These are phyloP conservation scores for Kalmusia sp. DNA, from an alignment of 2,329 filamentous ascomycete species.

Conservation along the genomic window DNA sequence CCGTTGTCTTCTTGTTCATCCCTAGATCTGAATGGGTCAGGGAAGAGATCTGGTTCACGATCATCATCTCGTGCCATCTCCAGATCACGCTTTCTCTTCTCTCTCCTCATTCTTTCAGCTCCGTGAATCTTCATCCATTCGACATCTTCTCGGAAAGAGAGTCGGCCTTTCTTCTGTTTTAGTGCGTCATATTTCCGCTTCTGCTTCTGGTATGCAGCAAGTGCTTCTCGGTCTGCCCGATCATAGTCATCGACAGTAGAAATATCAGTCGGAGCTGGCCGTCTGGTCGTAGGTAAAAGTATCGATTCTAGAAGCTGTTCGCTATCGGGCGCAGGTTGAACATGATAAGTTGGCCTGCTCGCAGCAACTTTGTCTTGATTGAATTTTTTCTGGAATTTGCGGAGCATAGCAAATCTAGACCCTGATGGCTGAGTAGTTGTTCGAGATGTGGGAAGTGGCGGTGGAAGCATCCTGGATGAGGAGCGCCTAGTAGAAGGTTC, in stretches of 20 bases:
- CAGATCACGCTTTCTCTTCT: constrained; percentile 23
- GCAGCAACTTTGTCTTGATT: constrained; percentile 8
- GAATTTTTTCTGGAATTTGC: constrained; percentile 15
- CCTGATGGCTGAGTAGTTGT: background rate
- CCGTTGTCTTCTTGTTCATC: constrained; percentile 14
- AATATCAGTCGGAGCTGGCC: background rate
- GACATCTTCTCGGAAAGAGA: constrained; percentile 34
- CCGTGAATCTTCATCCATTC: constrained; percentile 35
- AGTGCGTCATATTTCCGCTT: constrained; percentile 30
- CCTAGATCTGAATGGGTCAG: background rate
- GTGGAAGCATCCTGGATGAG: background rate
- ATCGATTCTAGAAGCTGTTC: constrained; percentile 26
- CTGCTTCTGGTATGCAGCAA: constrained; percentile 23
- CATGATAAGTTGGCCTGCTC: constrained; percentile 1
- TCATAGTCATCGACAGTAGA: background rate
- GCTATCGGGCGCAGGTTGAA: constrained; percentile 5
- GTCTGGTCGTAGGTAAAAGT: background rate
- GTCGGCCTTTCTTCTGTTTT: constrained; percentile 22
- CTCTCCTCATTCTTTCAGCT: constrained; percentile 23
- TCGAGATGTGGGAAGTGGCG: constrained; percentile 4
- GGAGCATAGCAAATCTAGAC: constrained; percentile 14
- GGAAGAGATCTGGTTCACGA: constrained; percentile 20
- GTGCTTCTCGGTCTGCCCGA: constrained; percentile 5
- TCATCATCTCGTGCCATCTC: constrained; percentile 16
- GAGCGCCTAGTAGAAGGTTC: background rate